Conservation (phyloP, 1,284 basidiomycete genomes). For the Somion occarium region DNA sequence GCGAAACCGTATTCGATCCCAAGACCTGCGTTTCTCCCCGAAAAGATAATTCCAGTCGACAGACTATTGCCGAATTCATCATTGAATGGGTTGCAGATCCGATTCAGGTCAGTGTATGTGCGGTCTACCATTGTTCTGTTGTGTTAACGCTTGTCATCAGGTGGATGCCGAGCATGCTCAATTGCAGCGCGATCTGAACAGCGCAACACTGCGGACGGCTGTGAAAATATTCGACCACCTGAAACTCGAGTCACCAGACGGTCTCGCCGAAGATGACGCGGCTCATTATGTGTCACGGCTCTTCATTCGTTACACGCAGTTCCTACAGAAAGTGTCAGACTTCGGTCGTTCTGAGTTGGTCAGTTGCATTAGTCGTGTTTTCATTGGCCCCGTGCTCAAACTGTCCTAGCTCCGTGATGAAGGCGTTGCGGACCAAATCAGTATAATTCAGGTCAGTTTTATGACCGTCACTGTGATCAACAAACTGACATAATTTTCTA, state of each 20-base stretch:
- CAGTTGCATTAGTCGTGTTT: not conserved
- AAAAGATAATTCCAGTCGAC: slow-evolving; percentile 64
- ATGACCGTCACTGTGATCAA: too few relatives aligned
- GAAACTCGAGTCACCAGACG: slow-evolving; percentile 60
- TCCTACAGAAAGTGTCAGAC: slow-evolving; percentile 61
- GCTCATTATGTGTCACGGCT: slow-evolving; percentile 69
- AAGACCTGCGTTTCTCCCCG: slow-evolving; percentile 58
- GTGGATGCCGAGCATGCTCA: slow-evolving; percentile 26
- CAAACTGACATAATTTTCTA: slow-evolving; percentile 8
- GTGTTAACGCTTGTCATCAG: slow-evolving; percentile 10
- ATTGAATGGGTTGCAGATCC: slow-evolving; percentile 71
- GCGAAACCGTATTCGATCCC: slow-evolving; percentile 63
- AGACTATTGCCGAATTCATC: slow-evolving; percentile 68
- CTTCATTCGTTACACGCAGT: slow-evolving; percentile 72
- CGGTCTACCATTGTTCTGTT: slow-evolving; percentile 2
- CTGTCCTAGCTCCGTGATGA: slow-evolving; percentile 36
- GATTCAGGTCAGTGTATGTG: slow-evolving; percentile 34
- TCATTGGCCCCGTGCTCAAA: not conserved
- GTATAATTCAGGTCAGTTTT: slow-evolving; percentile 44
- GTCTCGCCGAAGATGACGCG: slow-evolving; percentile 54
- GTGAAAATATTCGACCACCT: slow-evolving; percentile 77
- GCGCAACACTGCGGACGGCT: slow-evolving; percentile 64
- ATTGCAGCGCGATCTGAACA: slow-evolving; percentile 62
- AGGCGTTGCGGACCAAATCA: slow-evolving; percentile 47
- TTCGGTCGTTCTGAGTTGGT: slow-evolving; percentile 46